Conservation (phyloP, 2,329 filamentous ascomycete species). For the Diaporthe longicolla region DNA sequence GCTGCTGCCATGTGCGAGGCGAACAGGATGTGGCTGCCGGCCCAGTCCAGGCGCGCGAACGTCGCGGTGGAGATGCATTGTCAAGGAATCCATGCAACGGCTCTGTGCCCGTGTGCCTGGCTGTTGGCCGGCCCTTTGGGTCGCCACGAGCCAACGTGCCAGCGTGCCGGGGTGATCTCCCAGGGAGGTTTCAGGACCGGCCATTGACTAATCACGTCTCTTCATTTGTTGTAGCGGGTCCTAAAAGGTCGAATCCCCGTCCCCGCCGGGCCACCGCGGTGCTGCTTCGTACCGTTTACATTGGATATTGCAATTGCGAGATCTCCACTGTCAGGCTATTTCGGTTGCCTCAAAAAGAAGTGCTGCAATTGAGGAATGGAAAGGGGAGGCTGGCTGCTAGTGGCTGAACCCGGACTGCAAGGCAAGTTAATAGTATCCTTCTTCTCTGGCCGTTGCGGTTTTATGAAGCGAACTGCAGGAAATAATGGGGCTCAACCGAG, state of each 20-base stretch:
- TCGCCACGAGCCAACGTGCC: conserved; percentile 32
- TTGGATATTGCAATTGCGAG: background rate
- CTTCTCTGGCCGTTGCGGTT: conserved; percentile 20
- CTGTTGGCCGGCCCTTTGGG: conserved; percentile 27
- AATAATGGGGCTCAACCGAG: conserved; percentile 1
- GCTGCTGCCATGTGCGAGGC: background rate
- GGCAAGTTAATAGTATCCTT: background rate
- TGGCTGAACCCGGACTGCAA: background rate
- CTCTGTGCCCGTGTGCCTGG: background rate
- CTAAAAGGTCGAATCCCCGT: conserved; percentile 12
- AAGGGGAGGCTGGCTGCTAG: conserved; percentile 6
- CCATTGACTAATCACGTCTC: conserved; percentile 36
- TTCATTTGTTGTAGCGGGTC: conserved; percentile 15
- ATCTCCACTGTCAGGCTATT: conserved; percentile 29
- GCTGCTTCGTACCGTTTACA: conserved; percentile 23
- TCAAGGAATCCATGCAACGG: conserved; percentile 31
- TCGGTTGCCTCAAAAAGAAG: conserved; percentile 26
- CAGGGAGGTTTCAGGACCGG: conserved; percentile 36
- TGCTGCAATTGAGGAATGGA: background rate
- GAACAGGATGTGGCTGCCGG: background rate
- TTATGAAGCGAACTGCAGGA: background rate
- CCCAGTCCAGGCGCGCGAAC: conserved; percentile 14
- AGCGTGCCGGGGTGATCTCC: conserved; percentile 27
- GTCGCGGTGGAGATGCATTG: conserved; percentile 23
- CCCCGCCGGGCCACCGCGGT: conserved; percentile 9